phyloP scores from a whole-genome alignment of 768 basidiomycete genomes.

The Rhodosporidiobolus odoratus region DNA sequence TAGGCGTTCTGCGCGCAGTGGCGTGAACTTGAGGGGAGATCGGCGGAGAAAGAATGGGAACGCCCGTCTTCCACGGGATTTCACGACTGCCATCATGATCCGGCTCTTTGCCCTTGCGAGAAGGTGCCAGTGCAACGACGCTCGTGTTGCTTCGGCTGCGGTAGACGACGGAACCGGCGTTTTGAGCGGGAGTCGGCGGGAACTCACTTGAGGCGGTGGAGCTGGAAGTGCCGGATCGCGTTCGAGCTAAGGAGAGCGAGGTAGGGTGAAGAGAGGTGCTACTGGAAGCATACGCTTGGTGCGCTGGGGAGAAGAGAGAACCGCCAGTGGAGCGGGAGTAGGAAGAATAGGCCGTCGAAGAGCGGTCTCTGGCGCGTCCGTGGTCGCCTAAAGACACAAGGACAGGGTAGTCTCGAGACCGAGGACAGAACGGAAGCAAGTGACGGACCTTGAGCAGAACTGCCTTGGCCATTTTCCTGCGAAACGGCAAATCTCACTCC shows the following conservation, averaged over 20 bases:
- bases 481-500: not conserved
- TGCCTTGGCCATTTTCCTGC: not conserved
- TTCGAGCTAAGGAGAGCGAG: not conserved
- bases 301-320: not conserved
- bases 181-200: slow-evolving; percentile 5
- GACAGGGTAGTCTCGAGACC: not conserved
- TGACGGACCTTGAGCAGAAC: not conserved
- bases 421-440: not conserved
- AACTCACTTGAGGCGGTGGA: slow-evolving; percentile 8
- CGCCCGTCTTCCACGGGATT: not conserved
- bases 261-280: not conserved
- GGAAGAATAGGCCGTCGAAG: not conserved
- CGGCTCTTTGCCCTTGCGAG: slow-evolving; percentile 2
- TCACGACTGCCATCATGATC: no score
- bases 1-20: not conserved
- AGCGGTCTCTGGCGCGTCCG: not conserved
- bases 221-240: not conserved
- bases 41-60: not conserved
- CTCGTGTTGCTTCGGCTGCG: not conserved
- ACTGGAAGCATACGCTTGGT: not conserved
- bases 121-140: not conserved
- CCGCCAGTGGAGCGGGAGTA: not conserved
- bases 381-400: not conserved
- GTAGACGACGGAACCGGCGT: not conserved
- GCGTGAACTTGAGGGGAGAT: not conserved